phyloP scores from a whole-genome alignment of 1,139 yeast genomes.

The Meyerozyma elateridarum region DNA sequence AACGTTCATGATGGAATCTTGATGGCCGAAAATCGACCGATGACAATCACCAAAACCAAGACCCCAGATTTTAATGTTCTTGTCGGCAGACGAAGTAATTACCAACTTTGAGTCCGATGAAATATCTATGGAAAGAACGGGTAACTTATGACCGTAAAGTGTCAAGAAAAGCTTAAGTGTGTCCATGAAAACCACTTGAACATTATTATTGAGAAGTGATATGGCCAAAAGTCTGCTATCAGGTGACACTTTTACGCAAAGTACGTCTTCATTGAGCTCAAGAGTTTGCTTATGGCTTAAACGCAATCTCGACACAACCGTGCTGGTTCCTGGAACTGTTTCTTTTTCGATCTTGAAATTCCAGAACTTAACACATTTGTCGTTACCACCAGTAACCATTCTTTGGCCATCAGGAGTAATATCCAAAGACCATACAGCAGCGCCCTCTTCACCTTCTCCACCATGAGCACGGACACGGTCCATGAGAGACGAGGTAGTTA shows the following conservation, averaged over 20 bases:
- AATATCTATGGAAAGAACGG: conserved; percentile 86
- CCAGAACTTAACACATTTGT: conserved; percentile 88
- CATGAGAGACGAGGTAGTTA: conserved; percentile 71
- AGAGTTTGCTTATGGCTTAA: conserved; percentile 74
- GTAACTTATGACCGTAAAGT: conserved; percentile 92
- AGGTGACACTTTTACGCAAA: conserved; percentile 78
- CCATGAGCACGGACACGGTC: conserved; percentile 43
- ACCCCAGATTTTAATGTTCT: conserved; percentile 97
- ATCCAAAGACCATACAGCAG: conserved; percentile 91
- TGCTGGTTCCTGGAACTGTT: conserved; percentile 62
- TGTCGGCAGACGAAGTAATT: conserved; percentile 93
- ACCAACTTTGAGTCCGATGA: conserved; percentile 82
- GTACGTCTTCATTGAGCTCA: conserved; percentile 80
- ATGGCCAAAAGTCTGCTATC: conserved; percentile 75
- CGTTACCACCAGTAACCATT: conserved; percentile 91
- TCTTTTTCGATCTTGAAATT: conserved; percentile 66
- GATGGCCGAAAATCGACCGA: conserved; percentile 92
- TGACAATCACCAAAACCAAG: conserved; percentile 98
- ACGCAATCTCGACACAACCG: conserved; percentile 49
- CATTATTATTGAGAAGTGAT: conserved; percentile 85
- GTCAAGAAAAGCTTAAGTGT: conserved; percentile 82
- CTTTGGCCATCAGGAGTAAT: conserved; percentile 81
- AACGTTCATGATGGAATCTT: conserved; percentile 89
- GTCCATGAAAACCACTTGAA: conserved; percentile 86
- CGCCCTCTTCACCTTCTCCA: conserved; percentile 28